A percentile compares a stretch with the other conserved stretches of the same genome.
These are phyloP conservation scores for Discostella pseudostelligera DNA, from an alignment of 108 stramenopile genomes.

Conservation along the genomic window DNA sequence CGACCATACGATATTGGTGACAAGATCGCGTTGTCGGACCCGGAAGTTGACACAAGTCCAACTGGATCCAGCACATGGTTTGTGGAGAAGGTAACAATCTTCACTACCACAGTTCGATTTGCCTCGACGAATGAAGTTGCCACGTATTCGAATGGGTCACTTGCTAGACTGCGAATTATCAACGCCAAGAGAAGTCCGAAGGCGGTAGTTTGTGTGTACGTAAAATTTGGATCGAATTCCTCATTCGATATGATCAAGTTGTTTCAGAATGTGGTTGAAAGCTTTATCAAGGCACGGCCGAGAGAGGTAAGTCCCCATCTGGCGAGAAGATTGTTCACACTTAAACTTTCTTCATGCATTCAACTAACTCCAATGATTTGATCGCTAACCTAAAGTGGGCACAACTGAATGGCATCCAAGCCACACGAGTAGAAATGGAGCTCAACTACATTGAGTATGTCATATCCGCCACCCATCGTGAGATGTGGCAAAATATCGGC, in stretches of 20 bases:
- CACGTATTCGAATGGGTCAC: slow-evolving; percentile 40
- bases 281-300: slow-evolving; percentile 41
- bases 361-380: background rate
- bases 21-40: slow-evolving; percentile 50
- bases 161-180: slow-evolving; percentile 36
- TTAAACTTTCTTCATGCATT: background rate
- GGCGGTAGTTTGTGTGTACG: slow-evolving; percentile 31
- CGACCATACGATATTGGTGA: slow-evolving; percentile 75
- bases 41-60: slow-evolving; percentile 35
- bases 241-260: slow-evolving; percentile 38
- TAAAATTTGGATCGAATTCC: slow-evolving; percentile 41
- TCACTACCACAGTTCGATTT: slow-evolving; percentile 56
- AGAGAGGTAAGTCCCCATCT: slow-evolving; percentile 33
- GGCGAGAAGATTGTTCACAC: background rate
- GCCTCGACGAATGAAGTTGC: slow-evolving; percentile 51
- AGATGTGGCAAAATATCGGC: slow-evolving; percentile 52
- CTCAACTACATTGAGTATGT: slow-evolving; percentile 49
- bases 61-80: slow-evolving; percentile 52
- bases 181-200: slow-evolving; percentile 24
- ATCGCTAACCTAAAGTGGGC: slow-evolving; percentile 23
- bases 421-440: slow-evolving; percentile 48
- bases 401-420: slow-evolving; percentile 43
- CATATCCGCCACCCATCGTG: slow-evolving; percentile 39
- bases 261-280: slow-evolving; percentile 27
- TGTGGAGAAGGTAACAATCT: slow-evolving; percentile 43